phyloP scores from a whole-genome alignment of 2,329 filamentous ascomycete species.

The Neopestalotiopsis rosae region DNA sequence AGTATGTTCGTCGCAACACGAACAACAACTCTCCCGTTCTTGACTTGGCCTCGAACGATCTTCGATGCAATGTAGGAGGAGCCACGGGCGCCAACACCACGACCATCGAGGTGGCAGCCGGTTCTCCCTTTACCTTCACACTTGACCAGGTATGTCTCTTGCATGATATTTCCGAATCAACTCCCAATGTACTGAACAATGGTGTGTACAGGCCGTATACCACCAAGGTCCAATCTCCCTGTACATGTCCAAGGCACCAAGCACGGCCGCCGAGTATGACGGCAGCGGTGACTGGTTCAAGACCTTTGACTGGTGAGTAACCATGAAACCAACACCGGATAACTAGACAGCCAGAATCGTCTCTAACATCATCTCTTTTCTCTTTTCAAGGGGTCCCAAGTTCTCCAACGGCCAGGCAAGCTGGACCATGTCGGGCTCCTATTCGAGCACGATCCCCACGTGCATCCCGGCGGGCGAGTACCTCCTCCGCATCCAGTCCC shows the following conservation, averaged over 20 bases:
- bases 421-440: conserved; percentile 39
- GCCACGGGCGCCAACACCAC: conserved; percentile 39
- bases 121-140: conserved; percentile 44
- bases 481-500: conserved; percentile 63
- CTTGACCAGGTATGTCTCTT: conserved; percentile 30
- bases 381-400: conserved; percentile 30
- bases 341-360: background rate
- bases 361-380: background rate
- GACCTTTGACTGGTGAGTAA: conserved; percentile 41
- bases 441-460: conserved; percentile 51
- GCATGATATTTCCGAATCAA: no score
- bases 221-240: conserved; percentile 47
- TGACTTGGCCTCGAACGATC: conserved; percentile 44
- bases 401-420: conserved; percentile 38
- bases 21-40: conserved; percentile 54
- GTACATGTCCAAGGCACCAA: conserved; percentile 46
- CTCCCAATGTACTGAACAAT: no score
- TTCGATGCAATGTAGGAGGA: conserved; percentile 47
- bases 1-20: conserved; percentile 49
- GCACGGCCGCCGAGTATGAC: conserved; percentile 40
- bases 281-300: conserved; percentile 49
- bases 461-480: conserved; percentile 62
- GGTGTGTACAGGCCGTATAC: conserved; percentile 37
- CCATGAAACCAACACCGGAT: background rate
- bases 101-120: conserved; percentile 42